These are phyloP conservation scores for Hansenula sp. DNA, from an alignment of 1,139 yeast genomes.

Conservation along the genomic window DNA sequence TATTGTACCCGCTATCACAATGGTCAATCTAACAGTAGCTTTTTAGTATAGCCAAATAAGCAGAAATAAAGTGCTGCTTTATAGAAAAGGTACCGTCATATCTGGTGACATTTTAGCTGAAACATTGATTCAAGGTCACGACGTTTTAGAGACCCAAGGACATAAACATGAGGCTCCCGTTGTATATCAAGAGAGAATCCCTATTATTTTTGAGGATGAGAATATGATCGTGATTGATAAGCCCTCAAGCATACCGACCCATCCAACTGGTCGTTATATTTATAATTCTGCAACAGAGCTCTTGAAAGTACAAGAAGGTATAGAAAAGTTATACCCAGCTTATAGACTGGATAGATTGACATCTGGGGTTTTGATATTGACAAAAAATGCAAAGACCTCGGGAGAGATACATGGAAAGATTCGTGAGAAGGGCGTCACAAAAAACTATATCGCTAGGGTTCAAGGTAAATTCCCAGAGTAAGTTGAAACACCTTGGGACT, in stretches of 20 bases:
- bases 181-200: conserved; percentile 26
- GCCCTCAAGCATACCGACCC: conserved; percentile 77
- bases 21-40: not conserved
- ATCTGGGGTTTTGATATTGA: conserved; percentile 66
- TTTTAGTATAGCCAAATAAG: not conserved
- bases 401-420: conserved; percentile 39
- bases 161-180: conserved; percentile 68
- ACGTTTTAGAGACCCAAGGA: conserved; percentile 39
- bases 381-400: conserved; percentile 43
- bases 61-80: conserved; percentile 4
- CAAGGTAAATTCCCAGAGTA: conserved; percentile 49
- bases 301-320: conserved; percentile 36
- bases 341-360: conserved; percentile 74
- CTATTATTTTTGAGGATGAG: conserved; percentile 44
- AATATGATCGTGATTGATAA: conserved; percentile 60
- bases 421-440: conserved; percentile 40
- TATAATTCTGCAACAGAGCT: conserved; percentile 62
- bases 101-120: conserved; percentile 15
- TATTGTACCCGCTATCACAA: not conserved
- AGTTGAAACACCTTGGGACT: conserved; percentile 15
- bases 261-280: conserved; percentile 67
- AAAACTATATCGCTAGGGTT: conserved; percentile 58
- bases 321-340: conserved; percentile 47
- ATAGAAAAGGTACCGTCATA: conserved; percentile 5
- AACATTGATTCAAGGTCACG: conserved; percentile 40